Base-by-base conservation (phyloP, 106 monocot genomes). In the Acanthochlamys bracteata region DNA sequence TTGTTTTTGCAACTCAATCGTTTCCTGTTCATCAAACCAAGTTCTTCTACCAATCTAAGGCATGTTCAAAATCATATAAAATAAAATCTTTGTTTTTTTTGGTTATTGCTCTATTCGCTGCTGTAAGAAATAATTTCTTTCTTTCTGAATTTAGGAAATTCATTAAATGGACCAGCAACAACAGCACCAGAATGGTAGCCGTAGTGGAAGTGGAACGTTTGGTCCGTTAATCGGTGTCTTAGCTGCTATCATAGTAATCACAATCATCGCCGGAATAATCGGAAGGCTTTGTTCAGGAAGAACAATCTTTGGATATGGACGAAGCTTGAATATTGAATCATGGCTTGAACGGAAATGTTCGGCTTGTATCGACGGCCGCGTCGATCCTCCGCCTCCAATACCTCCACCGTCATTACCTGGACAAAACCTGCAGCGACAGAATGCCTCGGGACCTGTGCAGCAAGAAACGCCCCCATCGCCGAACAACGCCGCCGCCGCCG, bases 261-360 rank as follows among this genome's bases (percentile, higher is more conserved):
- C 19, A 22, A 20, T 22, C 20, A 10, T 22, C 20, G 55, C 55
- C 20, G 55, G n/a, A 20, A 10, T 55, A 10, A 10, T 55, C 10
- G 55, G 55, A 10, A 15, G 55, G 55, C 55, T 55, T 10, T 55
- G 55, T 20, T 20, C 55, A 15, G 55, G 55, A 10, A 15, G 55
- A 10, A 15, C 19, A 15, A 22, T 55, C 20, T 55, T 15, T 15
- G 55, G 55, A 15, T 55, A 55, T 20, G 55, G 59, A 60, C 70
- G 86, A 12, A 69, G 69, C 24, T 86, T 70, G 72, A 79, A 86
- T 54, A 1, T 82, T 53, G 79, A 86, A 46, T 69, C 71, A 0
- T 86, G 86, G 86, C 60, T 82, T 68, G 86, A 79, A 76, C 59
- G 65, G 25, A 86, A 79, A 43, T 86, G 82, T 71, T 63, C 82